Percentiles rank a stretch among this genome's conserved stretches.
These are phyloP conservation scores for Candida tammaniensis DNA, from an alignment of 805 yeast genomes.

Conservation along the genomic window DNA sequence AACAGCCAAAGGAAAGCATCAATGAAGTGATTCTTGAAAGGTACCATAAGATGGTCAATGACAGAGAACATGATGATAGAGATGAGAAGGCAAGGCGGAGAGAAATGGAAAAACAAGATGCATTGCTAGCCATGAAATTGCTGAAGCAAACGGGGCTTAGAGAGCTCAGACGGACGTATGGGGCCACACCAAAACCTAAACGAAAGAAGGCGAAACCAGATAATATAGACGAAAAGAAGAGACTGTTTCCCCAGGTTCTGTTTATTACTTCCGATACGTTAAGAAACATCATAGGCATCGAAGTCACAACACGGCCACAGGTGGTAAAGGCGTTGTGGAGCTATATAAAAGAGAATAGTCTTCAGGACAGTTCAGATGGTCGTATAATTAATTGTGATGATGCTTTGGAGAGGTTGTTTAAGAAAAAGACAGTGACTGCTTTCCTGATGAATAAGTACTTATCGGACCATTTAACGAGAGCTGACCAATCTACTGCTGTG, in stretches of 20 bases:
- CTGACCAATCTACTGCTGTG: constrained; percentile 20
- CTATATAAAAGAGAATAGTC: constrained; percentile 56
- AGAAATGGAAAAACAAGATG: constrained; percentile 49
- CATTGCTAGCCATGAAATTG: constrained; percentile 48
- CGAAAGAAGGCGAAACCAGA: constrained; percentile 6
- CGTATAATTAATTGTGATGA: constrained; percentile 67
- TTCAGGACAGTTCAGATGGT: constrained; percentile 67
- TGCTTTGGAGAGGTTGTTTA: constrained; percentile 54
- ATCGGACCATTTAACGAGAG: constrained; percentile 46
- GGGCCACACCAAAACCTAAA: constrained; percentile 4
- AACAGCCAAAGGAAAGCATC: constrained; percentile 46
- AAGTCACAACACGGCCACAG: constrained; percentile 59
- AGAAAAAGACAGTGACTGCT: constrained; percentile 48
- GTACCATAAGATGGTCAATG: constrained; percentile 46
- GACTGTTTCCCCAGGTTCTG: constrained; percentile 42
- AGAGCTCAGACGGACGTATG: background rate
- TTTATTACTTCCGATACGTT: constrained; percentile 51
- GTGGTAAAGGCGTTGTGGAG: constrained; percentile 70
- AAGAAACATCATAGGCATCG: constrained; percentile 42
- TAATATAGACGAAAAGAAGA: constrained; percentile 17
- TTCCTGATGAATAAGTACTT: constrained; percentile 59
- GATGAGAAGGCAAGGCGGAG: constrained; percentile 17
- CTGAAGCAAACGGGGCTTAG: constrained; percentile 24
- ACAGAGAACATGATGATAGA: constrained; percentile 29
- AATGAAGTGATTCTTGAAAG: constrained; percentile 61